Percentiles rank a stretch among this genome's conserved stretches.
These are phyloP conservation scores for Rhododendron vialii DNA, from an alignment of 148 eudicot species.

Conservation along the genomic window DNA sequence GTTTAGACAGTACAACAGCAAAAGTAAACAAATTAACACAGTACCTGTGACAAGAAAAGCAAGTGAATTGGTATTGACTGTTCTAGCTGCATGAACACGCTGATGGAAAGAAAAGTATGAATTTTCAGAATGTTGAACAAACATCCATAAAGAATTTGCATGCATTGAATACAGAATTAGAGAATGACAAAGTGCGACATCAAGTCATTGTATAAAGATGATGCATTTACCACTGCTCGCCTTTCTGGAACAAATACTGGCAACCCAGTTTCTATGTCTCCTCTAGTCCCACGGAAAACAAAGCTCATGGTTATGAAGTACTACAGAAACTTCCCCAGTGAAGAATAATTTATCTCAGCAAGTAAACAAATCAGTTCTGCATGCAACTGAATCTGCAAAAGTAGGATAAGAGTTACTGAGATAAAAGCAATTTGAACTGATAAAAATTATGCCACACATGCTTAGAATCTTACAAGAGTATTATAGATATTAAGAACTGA, in stretches of 20 bases:
- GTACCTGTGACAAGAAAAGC: conserved; percentile 93
- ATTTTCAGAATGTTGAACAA: neutral
- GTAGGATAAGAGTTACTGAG: neutral
- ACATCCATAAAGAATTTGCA: neutral
- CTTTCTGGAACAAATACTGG: conserved; percentile 79
- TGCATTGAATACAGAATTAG: neutral
- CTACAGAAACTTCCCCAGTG: neutral
- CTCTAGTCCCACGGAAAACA: conserved; percentile 85
- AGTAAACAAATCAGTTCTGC: neutral
- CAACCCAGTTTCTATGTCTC: conserved; percentile 77
- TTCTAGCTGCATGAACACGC: conserved; percentile 83
- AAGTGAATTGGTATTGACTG: conserved; percentile 80
- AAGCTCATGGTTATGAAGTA: conserved; percentile 65
- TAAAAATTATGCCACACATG: neutral
- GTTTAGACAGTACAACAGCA: neutral
- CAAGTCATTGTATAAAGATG: neutral
- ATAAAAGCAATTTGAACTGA: neutral
- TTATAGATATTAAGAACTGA: neutral
- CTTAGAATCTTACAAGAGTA: neutral
- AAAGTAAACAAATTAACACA: neutral
- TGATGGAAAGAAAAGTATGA: conserved; percentile 20
- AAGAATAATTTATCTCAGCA: conserved; percentile 4
- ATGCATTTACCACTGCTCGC: conserved; percentile 57
- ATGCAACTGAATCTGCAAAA: conserved; percentile 8
- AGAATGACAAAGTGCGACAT: neutral